Percentiles rank a stretch among this genome's conserved stretches.
Conservation (phyloP, 495 filamentous ascomycete genomes). For the Thermochaetoides thermophila region DNA sequence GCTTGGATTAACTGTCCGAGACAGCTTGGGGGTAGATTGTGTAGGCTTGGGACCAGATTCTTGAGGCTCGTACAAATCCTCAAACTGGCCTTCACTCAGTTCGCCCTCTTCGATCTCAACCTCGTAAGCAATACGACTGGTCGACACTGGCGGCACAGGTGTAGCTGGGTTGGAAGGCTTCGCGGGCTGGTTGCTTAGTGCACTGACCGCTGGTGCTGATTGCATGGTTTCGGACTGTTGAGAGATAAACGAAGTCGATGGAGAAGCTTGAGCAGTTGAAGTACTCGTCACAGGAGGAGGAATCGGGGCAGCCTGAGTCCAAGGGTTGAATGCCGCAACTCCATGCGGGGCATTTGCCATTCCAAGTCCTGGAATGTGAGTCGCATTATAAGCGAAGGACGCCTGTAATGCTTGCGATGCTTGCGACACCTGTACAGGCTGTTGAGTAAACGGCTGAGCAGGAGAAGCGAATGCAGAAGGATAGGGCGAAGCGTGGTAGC, state of each 20-base stretch:
- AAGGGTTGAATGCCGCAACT: not conserved
- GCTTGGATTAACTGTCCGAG: conserved; percentile 5
- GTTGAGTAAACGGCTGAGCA: too few relatives aligned
- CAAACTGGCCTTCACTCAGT: conserved; percentile 49
- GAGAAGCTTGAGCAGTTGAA: not conserved
- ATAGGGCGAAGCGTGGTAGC: conserved; percentile 9
- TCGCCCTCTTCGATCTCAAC: conserved; percentile 63
- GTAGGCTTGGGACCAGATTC: conserved; percentile 8
- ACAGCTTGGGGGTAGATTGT: not conserved
- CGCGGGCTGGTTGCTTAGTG: not conserved
- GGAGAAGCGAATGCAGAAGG: too few relatives aligned
- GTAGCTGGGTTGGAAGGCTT: conserved; percentile 4
- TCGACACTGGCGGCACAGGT: conserved; percentile 2
- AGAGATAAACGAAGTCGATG: not conserved
- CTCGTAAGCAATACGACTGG: too few relatives aligned
- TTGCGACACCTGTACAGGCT: too few relatives aligned
- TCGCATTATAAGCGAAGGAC: conserved; percentile 26
- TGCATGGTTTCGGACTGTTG: not conserved
- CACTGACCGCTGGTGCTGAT: not conserved
- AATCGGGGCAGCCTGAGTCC: conserved; percentile 6
- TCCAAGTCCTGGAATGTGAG: conserved; percentile 28
- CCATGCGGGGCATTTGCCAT: conserved; percentile 9
- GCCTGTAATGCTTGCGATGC: conserved; percentile 11
- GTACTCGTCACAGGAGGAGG: not conserved
- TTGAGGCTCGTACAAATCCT: conserved; percentile 30